Evolutionary conservation across 1,284 basidiomycete species (phyloP).

Genomic region (Meripilus lineatus): DNA sequence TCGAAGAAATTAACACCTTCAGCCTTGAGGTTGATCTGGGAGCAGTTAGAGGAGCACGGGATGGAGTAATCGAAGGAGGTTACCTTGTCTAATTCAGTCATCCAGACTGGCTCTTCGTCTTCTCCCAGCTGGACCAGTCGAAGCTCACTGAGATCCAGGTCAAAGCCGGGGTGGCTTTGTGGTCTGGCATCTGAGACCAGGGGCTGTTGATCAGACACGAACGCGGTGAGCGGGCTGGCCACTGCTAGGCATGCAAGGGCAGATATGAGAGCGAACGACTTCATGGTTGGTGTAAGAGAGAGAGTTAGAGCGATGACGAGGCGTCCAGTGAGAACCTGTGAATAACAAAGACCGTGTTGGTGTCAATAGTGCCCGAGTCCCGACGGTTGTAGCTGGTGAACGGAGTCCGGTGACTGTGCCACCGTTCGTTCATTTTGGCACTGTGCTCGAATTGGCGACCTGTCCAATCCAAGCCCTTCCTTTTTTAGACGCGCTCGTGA

Average conservation of each 20-base stretch:
- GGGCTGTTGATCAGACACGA: conserved; percentile 17
- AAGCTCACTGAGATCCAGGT: conserved; percentile 63
- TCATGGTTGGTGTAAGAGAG: conserved; percentile 36
- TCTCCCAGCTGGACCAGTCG: conserved; percentile 70
- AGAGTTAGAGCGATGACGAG: not conserved
- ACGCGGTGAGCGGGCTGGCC: conserved; percentile 17
- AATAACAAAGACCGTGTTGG: too few species aligned
- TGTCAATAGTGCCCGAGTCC: too few species aligned
- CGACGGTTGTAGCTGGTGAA: too few species aligned
- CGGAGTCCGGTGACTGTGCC: too few species aligned
- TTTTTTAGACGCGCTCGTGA: too few species aligned
- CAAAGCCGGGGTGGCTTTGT: conserved; percentile 34
- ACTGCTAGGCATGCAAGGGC: conserved; percentile 25
- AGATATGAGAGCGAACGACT: conserved; percentile 38
- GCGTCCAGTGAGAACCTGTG: too few species aligned
- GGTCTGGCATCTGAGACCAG: conserved; percentile 10
- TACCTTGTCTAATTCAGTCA: conserved; percentile 83
- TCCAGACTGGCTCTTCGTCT: conserved; percentile 64
- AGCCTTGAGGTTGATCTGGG: conserved; percentile 73
- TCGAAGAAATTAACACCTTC: conserved; percentile 81
- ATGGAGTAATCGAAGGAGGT: conserved; percentile 5
- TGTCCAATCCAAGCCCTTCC: too few species aligned
- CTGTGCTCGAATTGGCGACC: too few species aligned
- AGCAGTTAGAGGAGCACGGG: not conserved
- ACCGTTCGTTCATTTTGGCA: too few species aligned